phyloP scores from a whole-genome alignment of 2,329 filamentous ascomycete species.

The Paramyrothecium roridum region DNA sequence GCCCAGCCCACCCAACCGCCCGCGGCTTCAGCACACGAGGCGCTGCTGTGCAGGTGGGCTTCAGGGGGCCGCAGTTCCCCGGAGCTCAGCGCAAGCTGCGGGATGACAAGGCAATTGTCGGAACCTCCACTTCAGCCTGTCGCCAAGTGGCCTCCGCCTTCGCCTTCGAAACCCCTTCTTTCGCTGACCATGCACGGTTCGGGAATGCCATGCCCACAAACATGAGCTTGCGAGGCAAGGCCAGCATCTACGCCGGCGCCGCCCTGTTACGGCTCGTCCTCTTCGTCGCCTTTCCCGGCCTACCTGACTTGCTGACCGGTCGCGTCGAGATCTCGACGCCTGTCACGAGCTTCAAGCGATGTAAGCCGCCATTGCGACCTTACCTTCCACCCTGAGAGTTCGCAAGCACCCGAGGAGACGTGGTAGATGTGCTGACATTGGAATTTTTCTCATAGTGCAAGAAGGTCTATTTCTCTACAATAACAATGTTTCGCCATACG shows the following conservation, averaged over 20 bases:
- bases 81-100: not conserved
- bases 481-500: conserved; percentile 94
- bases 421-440: not conserved
- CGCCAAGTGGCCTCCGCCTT: conserved; percentile 27
- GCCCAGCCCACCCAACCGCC: not conserved
- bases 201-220: conserved; percentile 31
- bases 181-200: conserved; percentile 12
- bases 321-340: conserved; percentile 97
- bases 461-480: conserved; percentile 95
- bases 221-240: conserved; percentile 39
- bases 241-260: conserved; percentile 68
- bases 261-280: conserved; percentile 76
- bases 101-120: not conserved
- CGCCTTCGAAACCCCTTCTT: conserved; percentile 5
- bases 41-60: not conserved
- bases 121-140: conserved; percentile 1
- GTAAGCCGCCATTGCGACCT: conserved; percentile 48
- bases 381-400: too few species aligned
- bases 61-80: not conserved
- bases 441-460: conserved; percentile 63
- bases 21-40: not conserved
- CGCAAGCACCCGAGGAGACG: too few species aligned
- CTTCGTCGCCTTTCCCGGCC: conserved; percentile 74
- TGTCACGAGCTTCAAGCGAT: conserved; percentile 95
- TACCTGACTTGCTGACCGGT: conserved; percentile 82